These are phyloP conservation scores for Metschnikowia chrysomelidarum DNA, from an alignment of 805 yeast species.

Conservation along the genomic window DNA sequence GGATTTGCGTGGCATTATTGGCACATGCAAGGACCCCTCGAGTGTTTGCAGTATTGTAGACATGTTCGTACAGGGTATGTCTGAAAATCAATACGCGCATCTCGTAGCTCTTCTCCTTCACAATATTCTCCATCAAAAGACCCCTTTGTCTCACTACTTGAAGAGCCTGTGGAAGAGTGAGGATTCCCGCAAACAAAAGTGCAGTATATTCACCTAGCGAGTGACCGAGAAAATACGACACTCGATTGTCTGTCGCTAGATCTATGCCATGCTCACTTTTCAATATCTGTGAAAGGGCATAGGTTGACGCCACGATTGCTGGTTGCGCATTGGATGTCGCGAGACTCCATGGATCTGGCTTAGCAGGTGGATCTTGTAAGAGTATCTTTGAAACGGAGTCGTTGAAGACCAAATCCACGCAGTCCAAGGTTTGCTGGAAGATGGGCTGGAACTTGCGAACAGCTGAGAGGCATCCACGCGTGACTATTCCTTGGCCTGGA, in stretches of 20 bases:
- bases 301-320: constrained; percentile 45
- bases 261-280: constrained; percentile 11
- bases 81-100: constrained; percentile 37
- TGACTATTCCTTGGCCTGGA: constrained; percentile 21
- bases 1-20: constrained; percentile 43
- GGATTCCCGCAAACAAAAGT: constrained; percentile 15
- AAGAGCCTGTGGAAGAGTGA: constrained; percentile 15
- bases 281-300: constrained; percentile 10
- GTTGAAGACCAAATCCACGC: constrained; percentile 16
- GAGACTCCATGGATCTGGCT: constrained; percentile 17
- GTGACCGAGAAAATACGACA: constrained; percentile 16
- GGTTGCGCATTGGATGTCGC: constrained; percentile 48
- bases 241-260: constrained; percentile 18
- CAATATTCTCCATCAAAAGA: constrained; percentile 13
- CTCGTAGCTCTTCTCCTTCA: constrained; percentile 15
- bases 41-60: constrained; percentile 20
- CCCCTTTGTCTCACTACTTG: constrained; percentile 19
- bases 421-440: constrained; percentile 13
- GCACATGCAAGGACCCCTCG: constrained; percentile 43
- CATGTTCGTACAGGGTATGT: constrained; percentile 22
- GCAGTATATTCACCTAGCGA: constrained; percentile 21
- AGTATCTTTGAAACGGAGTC: constrained; percentile 12
- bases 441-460: constrained; percentile 9
- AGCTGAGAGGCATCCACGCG: constrained; percentile 17
- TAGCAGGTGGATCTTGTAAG: constrained; percentile 8